Percentiles rank a stretch among this genome's conserved stretches.
phyloP scores from a whole-genome alignment of 2,329 filamentous ascomycete species.

The Alternaria viburni region DNA sequence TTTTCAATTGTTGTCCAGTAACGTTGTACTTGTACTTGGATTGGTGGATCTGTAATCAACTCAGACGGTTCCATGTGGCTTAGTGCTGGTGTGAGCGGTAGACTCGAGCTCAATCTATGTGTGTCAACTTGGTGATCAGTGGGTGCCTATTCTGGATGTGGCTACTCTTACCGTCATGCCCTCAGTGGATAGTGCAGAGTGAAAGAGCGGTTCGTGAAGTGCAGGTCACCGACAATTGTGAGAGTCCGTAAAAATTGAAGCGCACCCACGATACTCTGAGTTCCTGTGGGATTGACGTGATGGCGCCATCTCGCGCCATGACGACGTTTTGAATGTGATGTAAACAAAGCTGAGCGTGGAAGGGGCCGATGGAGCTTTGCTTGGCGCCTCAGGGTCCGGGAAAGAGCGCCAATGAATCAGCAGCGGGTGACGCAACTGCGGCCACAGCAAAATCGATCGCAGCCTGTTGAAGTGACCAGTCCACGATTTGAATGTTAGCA shows the following conservation, averaged over 20 bases:
- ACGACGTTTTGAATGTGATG: not conserved
- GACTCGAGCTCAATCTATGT: not conserved
- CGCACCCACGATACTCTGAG: not conserved
- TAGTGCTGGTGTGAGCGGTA: not conserved
- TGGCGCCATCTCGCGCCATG: no score
- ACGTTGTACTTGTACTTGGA: slow-evolving; percentile 7
- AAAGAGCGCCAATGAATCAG: not conserved
- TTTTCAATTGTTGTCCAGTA: slow-evolving; percentile 21
- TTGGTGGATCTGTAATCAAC: not conserved
- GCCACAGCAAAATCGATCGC: not conserved
- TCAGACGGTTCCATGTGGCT: not conserved
- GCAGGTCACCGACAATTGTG: not conserved
- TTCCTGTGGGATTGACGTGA: not conserved
- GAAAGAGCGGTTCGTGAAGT: not conserved
- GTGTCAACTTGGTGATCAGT: not conserved
- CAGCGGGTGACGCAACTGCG: not conserved
- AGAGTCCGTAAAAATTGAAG: not conserved
- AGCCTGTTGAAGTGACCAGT: not conserved
- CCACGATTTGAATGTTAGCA: not conserved
- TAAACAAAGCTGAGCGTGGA: not conserved
- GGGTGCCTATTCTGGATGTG: not conserved
- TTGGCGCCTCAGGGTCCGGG: not conserved
- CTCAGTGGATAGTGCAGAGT: not conserved
- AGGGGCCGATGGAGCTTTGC: not conserved
- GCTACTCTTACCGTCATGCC: not conserved